phyloP scores from a whole-genome alignment of 345 rosid genomes.

The Citrus glauca region DNA sequence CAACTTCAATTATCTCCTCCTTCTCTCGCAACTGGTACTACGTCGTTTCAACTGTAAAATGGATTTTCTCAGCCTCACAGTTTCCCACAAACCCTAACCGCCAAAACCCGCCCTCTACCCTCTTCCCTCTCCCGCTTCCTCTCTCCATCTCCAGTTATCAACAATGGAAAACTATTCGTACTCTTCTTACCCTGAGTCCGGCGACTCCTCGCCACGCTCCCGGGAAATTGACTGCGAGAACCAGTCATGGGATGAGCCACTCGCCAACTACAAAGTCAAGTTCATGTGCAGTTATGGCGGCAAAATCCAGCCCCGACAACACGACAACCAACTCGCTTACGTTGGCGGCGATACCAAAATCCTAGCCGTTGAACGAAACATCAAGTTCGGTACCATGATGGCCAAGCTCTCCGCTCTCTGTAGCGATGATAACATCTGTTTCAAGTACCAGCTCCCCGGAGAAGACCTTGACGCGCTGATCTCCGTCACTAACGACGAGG shows the following conservation, averaged over 20 bases:
- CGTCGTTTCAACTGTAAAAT: conserved; percentile 5
- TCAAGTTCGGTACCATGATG: conserved; percentile 36
- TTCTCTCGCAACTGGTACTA: not conserved
- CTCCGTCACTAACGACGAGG: conserved; percentile 65
- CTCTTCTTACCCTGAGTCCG: conserved; percentile 57
- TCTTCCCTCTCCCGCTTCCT: not conserved
- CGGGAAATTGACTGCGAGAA: conserved; percentile 55
- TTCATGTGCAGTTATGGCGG: conserved; percentile 71
- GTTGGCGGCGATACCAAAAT: conserved; percentile 66
- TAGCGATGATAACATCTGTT: conserved; percentile 28
- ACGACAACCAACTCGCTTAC: conserved; percentile 54
- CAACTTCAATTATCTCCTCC: not conserved
- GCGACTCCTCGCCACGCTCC: conserved; percentile 56
- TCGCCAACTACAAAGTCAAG: conserved; percentile 38
- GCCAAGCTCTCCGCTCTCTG: conserved; percentile 37
- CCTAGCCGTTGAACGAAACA: conserved; percentile 44
- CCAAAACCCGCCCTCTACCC: not conserved
- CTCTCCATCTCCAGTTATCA: not conserved
- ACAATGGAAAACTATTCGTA: conserved; percentile 45
- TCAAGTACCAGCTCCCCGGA: conserved; percentile 68
- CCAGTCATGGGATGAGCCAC: conserved; percentile 48
- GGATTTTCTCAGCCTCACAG: not conserved
- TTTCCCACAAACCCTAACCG: conserved; percentile 15
- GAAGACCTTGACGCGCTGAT: conserved; percentile 68
- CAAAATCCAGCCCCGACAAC: conserved; percentile 60